Conservation (phyloP, 345 rosid species). For the Psidium guajava region DNA sequence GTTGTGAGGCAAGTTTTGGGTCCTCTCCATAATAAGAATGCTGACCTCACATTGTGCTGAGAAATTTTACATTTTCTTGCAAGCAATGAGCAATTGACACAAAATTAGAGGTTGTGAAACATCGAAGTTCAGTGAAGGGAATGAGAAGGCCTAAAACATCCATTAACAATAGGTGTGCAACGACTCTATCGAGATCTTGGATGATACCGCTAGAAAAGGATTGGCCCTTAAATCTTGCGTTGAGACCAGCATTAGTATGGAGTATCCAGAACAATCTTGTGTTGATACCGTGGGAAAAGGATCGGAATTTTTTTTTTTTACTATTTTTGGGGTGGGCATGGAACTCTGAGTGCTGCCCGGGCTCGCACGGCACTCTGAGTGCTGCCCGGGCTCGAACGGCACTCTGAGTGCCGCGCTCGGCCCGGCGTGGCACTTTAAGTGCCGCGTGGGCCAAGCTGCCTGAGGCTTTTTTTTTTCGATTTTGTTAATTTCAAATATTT, state of each 20-base stretch:
- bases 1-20: background rate
- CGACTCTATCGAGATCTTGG: conserved; percentile 12
- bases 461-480: no score
- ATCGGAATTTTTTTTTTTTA: no score
- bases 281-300: no score
- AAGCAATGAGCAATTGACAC: background rate
- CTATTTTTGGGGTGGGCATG: no score
- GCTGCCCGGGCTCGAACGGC: no score
- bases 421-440: no score
- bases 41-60: background rate
- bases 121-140: background rate
- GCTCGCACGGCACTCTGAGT: no score
- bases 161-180: background rate
- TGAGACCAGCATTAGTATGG: conserved; percentile 25
- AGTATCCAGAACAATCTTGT: conserved; percentile 26
- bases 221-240: conserved; percentile 20
- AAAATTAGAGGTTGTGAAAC: background rate
- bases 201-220: conserved; percentile 22
- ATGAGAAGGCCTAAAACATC: background rate
- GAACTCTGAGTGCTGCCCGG: no score
- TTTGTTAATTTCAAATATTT: no score
- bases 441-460: no score
- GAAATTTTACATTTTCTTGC: background rate
- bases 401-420: no score
- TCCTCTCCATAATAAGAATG: background rate